Percentiles rank a stretch among this genome's conserved stretches.
phyloP scores from a whole-genome alignment of 2,329 filamentous ascomycete species.

The Graphilbum ipis-grandicollis region DNA sequence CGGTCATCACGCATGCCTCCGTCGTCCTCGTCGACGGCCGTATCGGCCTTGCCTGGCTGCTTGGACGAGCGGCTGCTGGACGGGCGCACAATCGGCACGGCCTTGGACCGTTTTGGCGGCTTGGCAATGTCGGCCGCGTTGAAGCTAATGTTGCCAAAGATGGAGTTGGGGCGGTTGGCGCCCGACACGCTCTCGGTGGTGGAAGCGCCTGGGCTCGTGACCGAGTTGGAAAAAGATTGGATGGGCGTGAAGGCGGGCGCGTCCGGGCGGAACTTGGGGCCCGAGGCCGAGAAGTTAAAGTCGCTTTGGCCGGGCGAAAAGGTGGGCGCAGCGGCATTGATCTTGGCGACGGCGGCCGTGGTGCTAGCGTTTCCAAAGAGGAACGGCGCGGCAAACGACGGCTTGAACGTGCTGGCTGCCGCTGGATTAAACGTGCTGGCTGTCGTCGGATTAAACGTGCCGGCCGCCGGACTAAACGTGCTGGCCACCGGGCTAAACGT shows the following conservation, averaged over 20 bases:
- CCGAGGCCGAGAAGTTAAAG: slow-evolving; percentile 52
- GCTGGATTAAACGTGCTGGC: slow-evolving; percentile 33
- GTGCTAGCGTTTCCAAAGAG: slow-evolving; percentile 21
- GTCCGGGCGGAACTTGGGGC: slow-evolving; percentile 56
- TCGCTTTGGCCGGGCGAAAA: slow-evolving; percentile 52
- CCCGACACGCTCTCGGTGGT: slow-evolving; percentile 21
- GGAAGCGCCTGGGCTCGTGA: slow-evolving; percentile 26
- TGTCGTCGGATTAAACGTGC: slow-evolving; percentile 37
- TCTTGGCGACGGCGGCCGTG: slow-evolving; percentile 26
- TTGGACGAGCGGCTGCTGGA: slow-evolving; percentile 24
- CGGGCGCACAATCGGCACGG: slow-evolving; percentile 62
- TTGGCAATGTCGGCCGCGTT: slow-evolving; percentile 44
- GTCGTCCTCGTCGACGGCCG: slow-evolving; percentile 11
- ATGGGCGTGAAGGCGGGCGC: slow-evolving; percentile 61
- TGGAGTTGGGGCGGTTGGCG: slow-evolving; percentile 25
- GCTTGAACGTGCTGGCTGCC: no score
- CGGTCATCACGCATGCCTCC: slow-evolving; percentile 27
- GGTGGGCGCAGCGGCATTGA: slow-evolving; percentile 51
- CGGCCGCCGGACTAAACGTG: slow-evolving; percentile 10
- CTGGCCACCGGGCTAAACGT: slow-evolving; percentile 36
- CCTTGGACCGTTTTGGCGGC: slow-evolving; percentile 58
- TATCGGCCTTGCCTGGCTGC: background rate
- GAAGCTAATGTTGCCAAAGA: slow-evolving; percentile 55
- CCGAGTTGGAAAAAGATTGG: slow-evolving; percentile 25
- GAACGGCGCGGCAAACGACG: slow-evolving; percentile 18